Conservation (phyloP, 202 grass and related monocot genomes). For the Saccharum hybrid region DNA sequence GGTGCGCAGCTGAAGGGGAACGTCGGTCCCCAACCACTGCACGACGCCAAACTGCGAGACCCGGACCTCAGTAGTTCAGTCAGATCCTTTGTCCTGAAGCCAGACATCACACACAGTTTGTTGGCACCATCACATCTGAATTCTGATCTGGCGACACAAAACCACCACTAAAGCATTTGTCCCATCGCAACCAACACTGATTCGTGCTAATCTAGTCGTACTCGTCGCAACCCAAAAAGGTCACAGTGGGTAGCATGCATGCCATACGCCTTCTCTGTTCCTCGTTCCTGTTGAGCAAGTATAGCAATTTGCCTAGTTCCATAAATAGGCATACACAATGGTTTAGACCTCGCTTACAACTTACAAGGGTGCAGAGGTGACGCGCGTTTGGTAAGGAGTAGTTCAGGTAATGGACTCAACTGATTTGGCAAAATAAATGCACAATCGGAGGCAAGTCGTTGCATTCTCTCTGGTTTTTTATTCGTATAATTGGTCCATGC, state of each 20-base stretch:
- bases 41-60: slow-evolving; percentile 18
- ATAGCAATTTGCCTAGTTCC: slow-evolving; percentile 18
- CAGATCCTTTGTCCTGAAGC: slow-evolving; percentile 22
- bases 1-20: neutral
- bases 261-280: neutral
- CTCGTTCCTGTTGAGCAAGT: neutral
- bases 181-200: slow-evolving; percentile 27
- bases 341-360: neutral
- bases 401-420: neutral
- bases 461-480: neutral
- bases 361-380: neutral
- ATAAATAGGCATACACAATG: neutral
- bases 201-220: slow-evolving; percentile 3
- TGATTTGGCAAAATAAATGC: slow-evolving; percentile 16
- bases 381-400: neutral
- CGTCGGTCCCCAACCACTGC: slow-evolving; percentile 20
- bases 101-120: slow-evolving; percentile 25
- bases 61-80: neutral
- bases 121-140: slow-evolving; percentile 39
- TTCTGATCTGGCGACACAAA: slow-evolving; percentile 11
- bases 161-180: slow-evolving; percentile 18
- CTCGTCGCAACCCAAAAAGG: neutral
- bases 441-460: neutral
- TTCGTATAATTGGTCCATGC: neutral
- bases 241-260: neutral